Evolutionary conservation across 768 basidiomycete genomes (phyloP).

Genomic region (Phaeolepiota aurea): DNA sequence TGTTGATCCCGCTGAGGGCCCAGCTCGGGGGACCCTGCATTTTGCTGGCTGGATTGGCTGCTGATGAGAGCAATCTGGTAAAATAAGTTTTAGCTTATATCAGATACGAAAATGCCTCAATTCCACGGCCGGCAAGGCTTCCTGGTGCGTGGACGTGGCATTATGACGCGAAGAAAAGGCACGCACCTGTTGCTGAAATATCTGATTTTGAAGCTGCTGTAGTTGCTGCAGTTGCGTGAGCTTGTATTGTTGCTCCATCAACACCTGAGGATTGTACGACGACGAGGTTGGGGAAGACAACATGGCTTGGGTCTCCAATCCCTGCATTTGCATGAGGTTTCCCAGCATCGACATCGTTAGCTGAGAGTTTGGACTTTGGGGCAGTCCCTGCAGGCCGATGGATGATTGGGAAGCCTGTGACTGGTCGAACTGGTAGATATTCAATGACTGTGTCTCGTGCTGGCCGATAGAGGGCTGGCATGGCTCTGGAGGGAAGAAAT

Average conservation of each 20-base stretch:
- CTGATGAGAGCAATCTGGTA: conserved; percentile 63
- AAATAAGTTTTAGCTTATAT: no score
- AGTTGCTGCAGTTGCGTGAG: conserved; percentile 70
- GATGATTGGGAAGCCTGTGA: conserved; percentile 3
- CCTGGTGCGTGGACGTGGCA: no score
- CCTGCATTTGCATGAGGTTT: conserved; percentile 45
- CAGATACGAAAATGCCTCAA: no score
- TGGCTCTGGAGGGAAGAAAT: conserved; percentile 9
- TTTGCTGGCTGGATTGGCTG: conserved; percentile 34
- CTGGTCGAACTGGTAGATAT: not conserved
- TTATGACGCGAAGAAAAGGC: conserved; percentile 4
- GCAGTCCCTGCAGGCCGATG: conserved; percentile 5
- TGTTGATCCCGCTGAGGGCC: conserved; percentile 31
- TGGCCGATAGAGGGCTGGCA: conserved; percentile 3
- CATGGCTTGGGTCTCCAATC: conserved; percentile 23
- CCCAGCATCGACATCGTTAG: conserved; percentile 44
- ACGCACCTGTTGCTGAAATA: conserved; percentile 83
- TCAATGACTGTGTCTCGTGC: not conserved
- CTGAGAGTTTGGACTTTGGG: conserved; percentile 19
- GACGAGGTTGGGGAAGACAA: conserved; percentile 10
- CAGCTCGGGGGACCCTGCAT: conserved; percentile 18
- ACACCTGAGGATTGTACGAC: conserved; percentile 33
- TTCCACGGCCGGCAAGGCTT: no score
- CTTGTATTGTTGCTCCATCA: conserved; percentile 73
- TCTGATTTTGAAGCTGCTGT: conserved; percentile 74